Evolutionary conservation across 306 rosid genomes (phyloP), one percentile per base, ranked within the genome.

Genomic region (Ochetophila trinervis): DNA sequence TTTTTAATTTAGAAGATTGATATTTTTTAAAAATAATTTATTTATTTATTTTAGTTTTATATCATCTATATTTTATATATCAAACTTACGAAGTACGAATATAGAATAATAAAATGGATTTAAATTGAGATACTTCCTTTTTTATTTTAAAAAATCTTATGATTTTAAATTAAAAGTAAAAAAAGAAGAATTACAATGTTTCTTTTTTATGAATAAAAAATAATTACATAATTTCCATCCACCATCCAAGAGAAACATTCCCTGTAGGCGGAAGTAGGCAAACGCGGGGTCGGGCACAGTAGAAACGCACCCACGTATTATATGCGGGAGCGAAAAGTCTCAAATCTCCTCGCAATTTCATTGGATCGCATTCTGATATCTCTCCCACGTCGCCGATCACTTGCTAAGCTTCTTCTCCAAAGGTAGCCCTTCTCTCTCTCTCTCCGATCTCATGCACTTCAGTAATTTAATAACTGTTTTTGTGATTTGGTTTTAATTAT

Each of bases 381-480:
- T 75, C 68, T 67, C 71, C 27, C 53, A 76, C 71, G 83, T 78
- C 83, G 74, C 78, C 80, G 79, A 32, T 61, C 68, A 75, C 72
- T 47, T 37, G 52, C 66, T 66, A 66, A 65, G 50, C 49, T 32
- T 68, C 47, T 30, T 65, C 66, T 42, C 70, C 68, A 16, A 21
- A 72, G 57, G 82, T 53, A 35, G 6, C 24, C 9, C 21, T 19
- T 18, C 44, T 19, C 66, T 45, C 47, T 51, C 51, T 42, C 34
- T 27, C 53, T 70, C 60, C 49, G 84, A 83, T 82, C 87, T 57
- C 72, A n/a, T 14, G 4, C 52, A 24, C 18, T 67, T 27, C 19
- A 2, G 20, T 63, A 18, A 40, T 19, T 50, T 24, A 6, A 40
- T 40, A 1, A 27, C 32, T 27, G 32, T 27, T 27, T 27, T 27